Base-by-base conservation (phyloP, 306 rosid genomes). In the Dryas alaskensis region DNA sequence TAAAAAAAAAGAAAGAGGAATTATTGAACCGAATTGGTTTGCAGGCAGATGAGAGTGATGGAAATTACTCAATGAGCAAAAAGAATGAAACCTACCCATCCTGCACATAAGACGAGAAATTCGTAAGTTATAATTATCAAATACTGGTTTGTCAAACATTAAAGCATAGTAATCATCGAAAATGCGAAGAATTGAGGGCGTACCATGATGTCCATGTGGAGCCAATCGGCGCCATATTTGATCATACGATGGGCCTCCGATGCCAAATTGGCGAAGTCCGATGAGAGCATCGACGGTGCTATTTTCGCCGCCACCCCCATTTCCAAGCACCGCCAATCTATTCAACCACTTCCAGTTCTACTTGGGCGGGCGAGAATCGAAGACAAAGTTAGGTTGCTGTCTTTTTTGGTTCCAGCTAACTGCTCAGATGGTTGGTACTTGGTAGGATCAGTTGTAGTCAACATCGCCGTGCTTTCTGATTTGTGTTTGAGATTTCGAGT, bases 131-230 rank as follows among this genome's bases (percentile, higher is more conserved):
- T 39, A 37, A n/a, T 65, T 47, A 2, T 45, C 48, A 1, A 8
- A 45, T 31, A 45, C 8, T 63, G 4, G 50, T 8, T 8, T n/a
- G 7, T 42, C 17, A 44, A 62, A 62, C 25, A 62, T 40, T 9
- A 5, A 31, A 64, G 22, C 55, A 45, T 22, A 7, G 40, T 9
- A 31, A 31, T 31, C 37, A 31, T 31, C 37, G 37, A 31, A 31
- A 31, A 31, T 0, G 37, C 37, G 37, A 1, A 31, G 37, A 31
- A 31, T 19, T 2, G 22, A 67, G 48, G 39, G 60, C 11, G 61
- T 81, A 94, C 98, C 99, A 95, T 95, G 81, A 95, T 90, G 78
- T 95, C 99, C 99, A 95, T 95, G 84, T 92, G 98, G 65, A 95
- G 99, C 99, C 98, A 95, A 90, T 92, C 99, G 80, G 99, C 99